These are phyloP conservation scores for Rosa hybrid DNA, from an alignment of 331 rosid genomes.

Conservation along the genomic window DNA sequence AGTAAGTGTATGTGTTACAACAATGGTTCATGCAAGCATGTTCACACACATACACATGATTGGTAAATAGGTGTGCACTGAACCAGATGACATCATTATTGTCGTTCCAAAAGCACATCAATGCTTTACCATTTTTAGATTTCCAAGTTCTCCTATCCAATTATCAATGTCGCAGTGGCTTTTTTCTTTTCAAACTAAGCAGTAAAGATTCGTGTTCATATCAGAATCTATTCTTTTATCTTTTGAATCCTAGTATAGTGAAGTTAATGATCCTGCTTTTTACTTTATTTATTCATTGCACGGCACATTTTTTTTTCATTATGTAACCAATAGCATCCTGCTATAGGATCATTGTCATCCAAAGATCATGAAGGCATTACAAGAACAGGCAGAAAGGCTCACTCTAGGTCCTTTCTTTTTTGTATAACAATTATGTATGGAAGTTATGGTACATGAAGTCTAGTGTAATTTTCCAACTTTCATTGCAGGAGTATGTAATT, in stretches of 20 bases:
- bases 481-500: constrained; percentile 84
- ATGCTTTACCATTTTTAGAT: background rate
- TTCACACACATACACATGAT: background rate
- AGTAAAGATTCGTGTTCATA: background rate
- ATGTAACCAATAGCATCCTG: constrained; percentile 24
- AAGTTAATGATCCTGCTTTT: background rate
- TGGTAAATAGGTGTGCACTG: background rate
- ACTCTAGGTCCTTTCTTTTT: constrained; percentile 37
- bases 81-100: background rate
- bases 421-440: background rate
- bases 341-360: constrained; percentile 94
- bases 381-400: constrained; percentile 78
- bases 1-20: constrained; percentile 2
- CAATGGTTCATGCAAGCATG: background rate
- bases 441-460: background rate
- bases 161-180: background rate
- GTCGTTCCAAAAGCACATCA: background rate
- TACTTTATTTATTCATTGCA: background rate
- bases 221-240: background rate
- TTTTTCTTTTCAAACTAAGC: background rate
- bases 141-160: background rate
- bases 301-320: constrained; percentile 3
- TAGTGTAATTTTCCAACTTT: constrained; percentile 24
- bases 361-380: constrained; percentile 74
- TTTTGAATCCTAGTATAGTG: background rate